Base-by-base conservation (phyloP, 208 protist species). In the Trypanosoma platydactyli region DNA sequence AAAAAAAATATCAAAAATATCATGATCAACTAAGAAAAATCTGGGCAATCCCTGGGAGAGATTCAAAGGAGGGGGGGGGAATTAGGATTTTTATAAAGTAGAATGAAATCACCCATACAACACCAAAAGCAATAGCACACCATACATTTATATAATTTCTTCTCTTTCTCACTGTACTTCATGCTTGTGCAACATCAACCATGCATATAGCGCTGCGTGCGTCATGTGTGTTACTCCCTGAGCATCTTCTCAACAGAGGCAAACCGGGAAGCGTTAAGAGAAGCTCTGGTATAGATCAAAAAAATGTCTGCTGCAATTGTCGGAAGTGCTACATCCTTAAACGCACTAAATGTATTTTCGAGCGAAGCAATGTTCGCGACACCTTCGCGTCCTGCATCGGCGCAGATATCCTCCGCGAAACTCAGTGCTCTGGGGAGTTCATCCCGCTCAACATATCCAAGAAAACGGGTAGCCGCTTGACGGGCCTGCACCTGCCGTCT, bases 231-330 rank as follows among this genome's bases (percentile, higher is more conserved):
- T 44, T 65, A 82, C 65, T 89, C 82, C 72, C 81, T 86, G 27
- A 96, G 74, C 79, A 92, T 82, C 9, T 79, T 66, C 57, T 91
- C 84, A 15, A 94, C 91, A 73, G 80, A 94, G 1, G 84, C 86
- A 61, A 76, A 89, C 5, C 91, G 83, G 12, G 80, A 86, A 4
- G 84, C 83, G 54, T 83, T 74, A 7, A 96, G 61, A 4, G 81
- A 91, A 25, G 91, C 71, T 12, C 74, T 51, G 3, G 78, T 64
- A 67, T 96, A 96, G 0, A 68, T 61, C 0, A 84, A 54, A 42
- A 96, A 91, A 0, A 90, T 80, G n/a, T 88, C 78, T 0, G 83
- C 56, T 9, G 91, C 86, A 15, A 94, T 81, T 15, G 54, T 68
- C 9, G 91, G 91, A 30, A 90, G 64, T n/a, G 79, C 82, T 0